These are phyloP conservation scores for Aschersonia sp. DNA, from an alignment of 2,329 filamentous ascomycete species.

Conservation along the genomic window DNA sequence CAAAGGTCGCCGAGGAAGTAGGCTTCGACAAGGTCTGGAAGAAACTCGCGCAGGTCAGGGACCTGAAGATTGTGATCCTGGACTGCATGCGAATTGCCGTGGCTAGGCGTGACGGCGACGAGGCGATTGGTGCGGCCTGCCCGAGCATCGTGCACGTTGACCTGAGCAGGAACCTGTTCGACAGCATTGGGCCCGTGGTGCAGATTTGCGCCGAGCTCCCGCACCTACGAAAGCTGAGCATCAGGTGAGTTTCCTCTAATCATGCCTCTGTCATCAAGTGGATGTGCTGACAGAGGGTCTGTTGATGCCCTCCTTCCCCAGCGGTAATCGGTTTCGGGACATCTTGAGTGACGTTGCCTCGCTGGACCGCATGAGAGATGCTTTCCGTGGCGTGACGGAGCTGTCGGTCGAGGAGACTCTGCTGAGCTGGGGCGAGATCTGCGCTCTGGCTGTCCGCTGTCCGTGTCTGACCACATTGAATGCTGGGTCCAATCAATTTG, in stretches of 20 bases:
- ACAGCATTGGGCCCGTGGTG: constrained; percentile 48
- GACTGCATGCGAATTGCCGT: constrained; percentile 54
- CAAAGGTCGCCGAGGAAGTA: constrained; percentile 79
- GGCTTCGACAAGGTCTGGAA: constrained; percentile 86
- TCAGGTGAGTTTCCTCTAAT: constrained; percentile 45
- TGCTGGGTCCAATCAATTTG: constrained; percentile 44
- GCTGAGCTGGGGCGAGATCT: constrained; percentile 50
- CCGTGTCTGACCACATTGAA: constrained; percentile 33
- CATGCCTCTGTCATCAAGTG: background rate
- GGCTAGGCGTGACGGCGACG: constrained; percentile 16
- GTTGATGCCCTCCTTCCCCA: constrained; percentile 16
- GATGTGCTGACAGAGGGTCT: background rate
- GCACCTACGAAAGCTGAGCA: constrained; percentile 48
- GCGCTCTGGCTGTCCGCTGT: constrained; percentile 38
- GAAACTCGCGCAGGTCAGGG: constrained; percentile 62
- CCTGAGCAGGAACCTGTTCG: constrained; percentile 71
- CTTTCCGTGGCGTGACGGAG: constrained; percentile 38
- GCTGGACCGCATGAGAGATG: constrained; percentile 17
- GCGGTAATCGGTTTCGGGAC: constrained; percentile 56
- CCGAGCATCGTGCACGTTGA: constrained; percentile 66
- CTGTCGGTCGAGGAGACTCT: constrained; percentile 55
- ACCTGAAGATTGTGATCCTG: constrained; percentile 68
- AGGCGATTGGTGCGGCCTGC: constrained; percentile 34
- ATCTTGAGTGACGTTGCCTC: constrained; percentile 19
- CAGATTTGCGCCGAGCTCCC: constrained; percentile 57